A percentile compares a stretch with the other conserved stretches of the same genome.
Evolutionary conservation across 1,284 basidiomycete genomes (phyloP).

Genomic region (Abortiporus biennis): DNA sequence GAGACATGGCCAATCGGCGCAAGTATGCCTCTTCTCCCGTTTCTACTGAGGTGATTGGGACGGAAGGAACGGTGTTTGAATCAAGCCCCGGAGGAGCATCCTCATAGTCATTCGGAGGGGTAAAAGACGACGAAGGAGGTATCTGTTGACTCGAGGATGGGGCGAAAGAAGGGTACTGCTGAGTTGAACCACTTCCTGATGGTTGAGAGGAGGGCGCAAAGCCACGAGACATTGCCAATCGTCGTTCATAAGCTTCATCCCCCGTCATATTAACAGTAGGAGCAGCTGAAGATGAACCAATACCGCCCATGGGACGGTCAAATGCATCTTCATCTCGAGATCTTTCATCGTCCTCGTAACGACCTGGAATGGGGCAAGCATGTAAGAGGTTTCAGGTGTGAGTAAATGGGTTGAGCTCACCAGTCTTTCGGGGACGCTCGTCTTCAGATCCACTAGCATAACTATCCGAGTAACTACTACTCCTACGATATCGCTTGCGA

Average conservation of each 20-base stretch:
- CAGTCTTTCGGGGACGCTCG: slow-evolving; percentile 65
- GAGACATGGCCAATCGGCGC: slow-evolving; percentile 53
- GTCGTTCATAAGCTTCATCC: slow-evolving; percentile 54
- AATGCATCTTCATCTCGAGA: slow-evolving; percentile 44
- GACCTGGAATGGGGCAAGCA: slow-evolving; percentile 34
- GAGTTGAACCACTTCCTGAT: slow-evolving; percentile 1
- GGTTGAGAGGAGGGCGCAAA: slow-evolving; percentile 9
- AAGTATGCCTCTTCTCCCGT: slow-evolving; percentile 71
- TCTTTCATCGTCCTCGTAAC: slow-evolving; percentile 50
- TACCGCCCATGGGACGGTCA: slow-evolving; percentile 31
- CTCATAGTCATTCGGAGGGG: slow-evolving; percentile 21
- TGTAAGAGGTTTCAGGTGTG: not conserved
- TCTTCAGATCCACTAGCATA: slow-evolving; percentile 59
- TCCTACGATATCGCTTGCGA: slow-evolving; percentile 49
- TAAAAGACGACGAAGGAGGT: slow-evolving; percentile 4
- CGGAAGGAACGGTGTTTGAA: slow-evolving; percentile 18
- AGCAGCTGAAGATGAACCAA: slow-evolving; percentile 19
- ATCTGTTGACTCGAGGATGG: slow-evolving; percentile 7
- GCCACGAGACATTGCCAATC: slow-evolving; percentile 42
- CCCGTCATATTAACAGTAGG: slow-evolving; percentile 37
- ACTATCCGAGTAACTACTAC: slow-evolving; percentile 62
- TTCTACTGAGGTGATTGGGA: slow-evolving; percentile 25
- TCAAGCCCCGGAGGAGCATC: slow-evolving; percentile 19
- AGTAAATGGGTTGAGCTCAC: slow-evolving; percentile 26
- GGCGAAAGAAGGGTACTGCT: not conserved